Evolutionary conservation across 768 basidiomycete genomes (phyloP).

Genomic region (Neoboletus subvelutipes): DNA sequence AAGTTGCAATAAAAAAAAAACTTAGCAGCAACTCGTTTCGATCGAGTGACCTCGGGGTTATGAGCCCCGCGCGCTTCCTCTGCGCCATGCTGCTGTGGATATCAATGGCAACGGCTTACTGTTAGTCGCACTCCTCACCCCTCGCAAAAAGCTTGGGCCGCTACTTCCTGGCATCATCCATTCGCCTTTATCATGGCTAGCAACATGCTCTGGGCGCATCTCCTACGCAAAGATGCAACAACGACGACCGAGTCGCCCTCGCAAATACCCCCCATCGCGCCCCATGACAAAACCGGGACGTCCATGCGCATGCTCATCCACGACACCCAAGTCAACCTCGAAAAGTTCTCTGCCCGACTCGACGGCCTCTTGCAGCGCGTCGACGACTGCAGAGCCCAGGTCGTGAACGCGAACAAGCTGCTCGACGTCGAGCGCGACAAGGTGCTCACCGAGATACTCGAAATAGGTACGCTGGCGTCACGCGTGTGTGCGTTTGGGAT

Average conservation of each 20-base stretch:
- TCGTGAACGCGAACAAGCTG: constrained; percentile 51
- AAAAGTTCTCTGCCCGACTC: constrained; percentile 60
- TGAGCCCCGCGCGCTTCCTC: constrained; percentile 49
- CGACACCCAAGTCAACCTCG: constrained; percentile 70
- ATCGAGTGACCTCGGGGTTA: constrained; percentile 51
- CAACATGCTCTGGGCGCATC: constrained; percentile 50
- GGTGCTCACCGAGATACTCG: constrained; percentile 48
- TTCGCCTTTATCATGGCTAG: constrained; percentile 7
- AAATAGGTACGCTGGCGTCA: constrained; percentile 4
- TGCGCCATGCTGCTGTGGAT: constrained; percentile 43
- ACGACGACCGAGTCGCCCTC: constrained; percentile 23
- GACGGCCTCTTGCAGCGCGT: constrained; percentile 51
- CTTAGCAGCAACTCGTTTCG: constrained; percentile 44
- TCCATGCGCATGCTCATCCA: constrained; percentile 72
- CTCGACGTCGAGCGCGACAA: constrained; percentile 61
- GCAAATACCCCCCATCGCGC: constrained; percentile 39
- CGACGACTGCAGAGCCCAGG: constrained; percentile 52
- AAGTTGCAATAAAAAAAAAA: neutral
- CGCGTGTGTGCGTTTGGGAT: neutral
- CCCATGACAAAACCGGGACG: constrained; percentile 64
- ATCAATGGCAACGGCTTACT: fast-evolving
- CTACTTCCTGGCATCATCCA: neutral
- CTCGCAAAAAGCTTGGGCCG: neutral
- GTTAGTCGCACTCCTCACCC: too few relatives aligned
- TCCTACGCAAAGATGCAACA: constrained; percentile 45